Base-by-base conservation (phyloP, 2,329 filamentous ascomycete species). In the Botrytis aclada region DNA sequence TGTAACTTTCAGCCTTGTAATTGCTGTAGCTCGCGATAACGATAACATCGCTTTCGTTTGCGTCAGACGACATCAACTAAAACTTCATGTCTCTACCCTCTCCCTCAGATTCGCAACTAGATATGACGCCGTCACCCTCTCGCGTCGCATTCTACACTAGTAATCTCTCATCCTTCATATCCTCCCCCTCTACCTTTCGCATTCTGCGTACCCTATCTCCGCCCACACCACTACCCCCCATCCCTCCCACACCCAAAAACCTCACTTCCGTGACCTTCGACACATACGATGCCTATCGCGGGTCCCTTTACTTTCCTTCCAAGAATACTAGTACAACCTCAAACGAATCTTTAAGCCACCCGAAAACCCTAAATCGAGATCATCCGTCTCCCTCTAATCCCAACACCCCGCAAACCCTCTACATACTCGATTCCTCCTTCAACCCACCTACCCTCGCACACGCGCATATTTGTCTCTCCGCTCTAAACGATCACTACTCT, bases 341-440 rank as follows among this genome's bases (percentile, higher is more conserved):
- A 39, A 16, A 54, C 5, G 9, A 56, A n/a, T 25, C 60, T 62
- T 41, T 22, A n/a, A 25, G 16, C 16, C 12, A 62, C 18, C 16
- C 60, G 37, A 39, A 39, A 18, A 16, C 2, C 16, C 34, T 37
- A 41, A 41, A 2, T 4, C 37, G 18, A 41, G 10, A 32, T 22
- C 65, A 32, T 1, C 60, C n/a, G 22, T 14, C 62, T 34, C 67
- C 73, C 54, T 67, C 71, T 20, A 75, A 75, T 45, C 65, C 70
- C 25, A 76, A 74, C 72, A 41, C 61, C 66, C 78, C 80, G 22
- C 77, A 75, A 73, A 81, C 79, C 29, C 83, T 92, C 73, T 82
- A 91, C 70, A 83, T 92, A 72, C 85, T 92, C 64, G 90, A 92
- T 81, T 90, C 89, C 69, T 90, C 88, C 74, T 92, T 91, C 83